Percentiles rank a stretch among this genome's conserved stretches.
phyloP scores from a whole-genome alignment of 208 protist species.

The Blastocrithidia nonstop region DNA sequence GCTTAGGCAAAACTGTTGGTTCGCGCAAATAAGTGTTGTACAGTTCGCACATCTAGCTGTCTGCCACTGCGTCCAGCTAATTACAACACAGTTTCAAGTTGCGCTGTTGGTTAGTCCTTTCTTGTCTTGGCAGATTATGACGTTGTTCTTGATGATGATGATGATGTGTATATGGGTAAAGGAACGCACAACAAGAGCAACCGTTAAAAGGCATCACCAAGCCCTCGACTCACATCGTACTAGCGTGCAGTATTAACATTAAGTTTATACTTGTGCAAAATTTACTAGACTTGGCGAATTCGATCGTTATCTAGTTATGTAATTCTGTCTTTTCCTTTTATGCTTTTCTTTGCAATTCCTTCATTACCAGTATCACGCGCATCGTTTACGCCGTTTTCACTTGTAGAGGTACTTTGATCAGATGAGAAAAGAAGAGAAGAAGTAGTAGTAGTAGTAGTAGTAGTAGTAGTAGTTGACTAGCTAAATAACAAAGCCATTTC shows the following conservation, averaged over 20 bases:
- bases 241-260: slow-evolving; percentile 38
- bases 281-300: slow-evolving; percentile 11
- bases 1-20: slow-evolving; percentile 62
- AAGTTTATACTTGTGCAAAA: slow-evolving; percentile 35
- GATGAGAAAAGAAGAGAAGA: too few species aligned
- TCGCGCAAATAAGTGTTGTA: slow-evolving; percentile 81
- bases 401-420: too few species aligned
- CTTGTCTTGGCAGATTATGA: too few species aligned
- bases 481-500: too few species aligned
- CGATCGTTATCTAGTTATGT: neutral
- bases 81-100: slow-evolving; percentile 44
- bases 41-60: slow-evolving; percentile 56
- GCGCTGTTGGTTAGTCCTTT: too few species aligned
- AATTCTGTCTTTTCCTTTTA: neutral
- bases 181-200: slow-evolving; percentile 72
- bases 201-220: slow-evolving; percentile 77
- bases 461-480: too few species aligned
- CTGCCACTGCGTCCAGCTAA: slow-evolving; percentile 38
- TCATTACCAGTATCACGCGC: neutral
- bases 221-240: slow-evolving; percentile 52
- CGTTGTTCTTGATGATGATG: too few species aligned
- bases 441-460: too few species aligned
- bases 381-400: neutral
- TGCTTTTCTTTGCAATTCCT: slow-evolving; percentile 5
- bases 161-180: too few species aligned